Base-by-base conservation (phyloP, 257 asterid species). In the Osmanthus fragrans region DNA sequence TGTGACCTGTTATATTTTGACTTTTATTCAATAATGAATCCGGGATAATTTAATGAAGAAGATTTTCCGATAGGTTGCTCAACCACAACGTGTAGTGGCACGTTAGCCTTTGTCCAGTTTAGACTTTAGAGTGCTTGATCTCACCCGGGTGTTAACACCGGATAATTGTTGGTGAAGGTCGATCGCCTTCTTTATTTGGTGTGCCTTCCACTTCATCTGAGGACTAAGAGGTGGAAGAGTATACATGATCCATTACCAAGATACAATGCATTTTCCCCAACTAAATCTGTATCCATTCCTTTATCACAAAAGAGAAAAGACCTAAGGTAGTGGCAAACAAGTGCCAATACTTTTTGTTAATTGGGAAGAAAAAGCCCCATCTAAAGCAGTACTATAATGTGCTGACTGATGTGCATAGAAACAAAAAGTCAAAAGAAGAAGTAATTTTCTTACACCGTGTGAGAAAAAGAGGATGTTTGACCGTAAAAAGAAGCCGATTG, bases 341-440 rank as follows among this genome's bases (percentile, higher is more conserved):
- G 71, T 77, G 71, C 40, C 40, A 79, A 54, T 32, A 19, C 79
- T 34, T 73, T 81, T 51, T 39, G 81, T 79, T 45, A 51, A 64
- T 73, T 66, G 75, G 51, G 51, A 34, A 36, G 34, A 30, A 60
- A 60, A 75, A 78, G 77, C 4, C 81, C 80, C 58, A 12, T 49
- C 30, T 60, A 32, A 18, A 56, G 65, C 1, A 60, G 16, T 80
- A 81, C 79, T 66, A 36, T 60, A 33, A 42, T 70, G 66, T 25
- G 77, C 51, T 30, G 32, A 30, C 32, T 30, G 3, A 30, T n/a
- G 19, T 76, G 82, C 73, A 73, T 47, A 80, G 73, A 27, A 21
- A 66, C 72, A 42, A 42, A 73, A 82, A 83, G 89, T 81, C 67
- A 76, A 84, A 71, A 80, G 73, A 72, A 77, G 25, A 58, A 58